Percentiles rank a stretch among this genome's conserved stretches.
Conservation (phyloP, 208 protist genomes). For the Naegleria lovaniensis region DNA sequence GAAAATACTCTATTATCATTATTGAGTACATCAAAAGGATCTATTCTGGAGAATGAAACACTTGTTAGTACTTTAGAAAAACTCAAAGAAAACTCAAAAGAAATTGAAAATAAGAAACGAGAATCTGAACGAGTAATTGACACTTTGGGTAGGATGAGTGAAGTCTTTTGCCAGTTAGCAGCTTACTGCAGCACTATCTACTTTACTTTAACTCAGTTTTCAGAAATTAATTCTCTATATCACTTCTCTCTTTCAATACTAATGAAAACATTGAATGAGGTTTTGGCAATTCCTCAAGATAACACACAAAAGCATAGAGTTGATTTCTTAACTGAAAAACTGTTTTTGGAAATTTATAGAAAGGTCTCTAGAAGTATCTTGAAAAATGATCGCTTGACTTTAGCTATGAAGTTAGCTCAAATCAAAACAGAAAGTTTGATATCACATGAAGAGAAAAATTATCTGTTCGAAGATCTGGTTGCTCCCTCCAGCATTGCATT, state of each 20-base stretch:
- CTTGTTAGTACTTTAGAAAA: conserved; percentile 84
- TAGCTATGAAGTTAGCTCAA: conserved; percentile 83
- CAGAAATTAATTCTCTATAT: conserved; percentile 88
- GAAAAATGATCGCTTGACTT: conserved; percentile 79
- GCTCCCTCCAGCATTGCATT: not conserved
- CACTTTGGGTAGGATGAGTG: conserved; percentile 64
- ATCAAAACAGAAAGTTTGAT: conserved; percentile 44
- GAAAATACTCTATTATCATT: conserved; percentile 89
- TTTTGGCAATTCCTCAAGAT: conserved; percentile 59
- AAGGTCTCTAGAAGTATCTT: conserved; percentile 81
- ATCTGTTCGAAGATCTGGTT: not conserved
- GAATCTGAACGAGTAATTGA: conserved; percentile 83
- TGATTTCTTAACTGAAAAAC: conserved; percentile 44
- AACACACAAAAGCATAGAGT: conserved; percentile 22
- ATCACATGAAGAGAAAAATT: not conserved
- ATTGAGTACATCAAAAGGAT: conserved; percentile 83
- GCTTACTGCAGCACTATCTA: conserved; percentile 75
- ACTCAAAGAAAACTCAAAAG: conserved; percentile 81
- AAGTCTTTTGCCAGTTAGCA: conserved; percentile 87
- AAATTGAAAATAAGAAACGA: conserved; percentile 75
- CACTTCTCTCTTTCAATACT: conserved; percentile 92
- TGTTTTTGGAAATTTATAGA: conserved; percentile 67
- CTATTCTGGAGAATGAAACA: conserved; percentile 92
- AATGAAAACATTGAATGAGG: conserved; percentile 74
- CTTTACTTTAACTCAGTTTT: conserved; percentile 86